A percentile compares a stretch with the other conserved stretches of the same genome.
phyloP scores from a whole-genome alignment of 1,284 basidiomycete genomes.

The Meira miltonrushii region DNA sequence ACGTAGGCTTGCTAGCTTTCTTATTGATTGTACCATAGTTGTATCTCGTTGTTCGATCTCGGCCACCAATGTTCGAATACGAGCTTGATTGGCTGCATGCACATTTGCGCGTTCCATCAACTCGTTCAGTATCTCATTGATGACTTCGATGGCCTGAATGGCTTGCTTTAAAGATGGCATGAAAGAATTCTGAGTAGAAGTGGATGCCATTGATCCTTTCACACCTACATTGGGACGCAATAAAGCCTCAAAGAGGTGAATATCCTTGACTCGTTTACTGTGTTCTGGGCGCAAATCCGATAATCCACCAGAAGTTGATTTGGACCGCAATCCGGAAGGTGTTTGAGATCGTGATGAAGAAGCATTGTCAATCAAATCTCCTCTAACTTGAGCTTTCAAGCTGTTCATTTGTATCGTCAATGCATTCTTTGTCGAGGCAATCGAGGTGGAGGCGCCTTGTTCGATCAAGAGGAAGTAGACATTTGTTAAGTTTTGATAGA shows the following conservation, averaged over 20 bases:
- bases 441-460: constrained; percentile 8
- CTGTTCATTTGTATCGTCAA: too few relatives aligned
- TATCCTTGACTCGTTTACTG: too few relatives aligned
- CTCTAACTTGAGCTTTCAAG: too few relatives aligned
- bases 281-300: too few relatives aligned
- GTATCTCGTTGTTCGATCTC: neutral
- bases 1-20: neutral
- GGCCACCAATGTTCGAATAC: neutral
- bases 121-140: constrained; percentile 1
- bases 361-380: too few relatives aligned
- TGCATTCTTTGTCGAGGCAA: neutral
- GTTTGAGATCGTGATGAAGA: too few relatives aligned
- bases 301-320: too few relatives aligned
- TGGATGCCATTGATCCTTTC: too few relatives aligned
- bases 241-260: too few relatives aligned
- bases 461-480: constrained; percentile 1
- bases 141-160: neutral
- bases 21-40: neutral
- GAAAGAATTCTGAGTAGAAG: too few relatives aligned
- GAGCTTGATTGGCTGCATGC: constrained; percentile 8
- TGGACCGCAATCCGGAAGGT: too few relatives aligned
- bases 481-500: constrained; percentile 4
- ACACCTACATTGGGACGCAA: too few relatives aligned
- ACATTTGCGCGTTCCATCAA: neutral
- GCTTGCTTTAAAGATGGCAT: neutral